Conservation (phyloP, 768 basidiomycete genomes). For the Trametes gibbosa region DNA sequence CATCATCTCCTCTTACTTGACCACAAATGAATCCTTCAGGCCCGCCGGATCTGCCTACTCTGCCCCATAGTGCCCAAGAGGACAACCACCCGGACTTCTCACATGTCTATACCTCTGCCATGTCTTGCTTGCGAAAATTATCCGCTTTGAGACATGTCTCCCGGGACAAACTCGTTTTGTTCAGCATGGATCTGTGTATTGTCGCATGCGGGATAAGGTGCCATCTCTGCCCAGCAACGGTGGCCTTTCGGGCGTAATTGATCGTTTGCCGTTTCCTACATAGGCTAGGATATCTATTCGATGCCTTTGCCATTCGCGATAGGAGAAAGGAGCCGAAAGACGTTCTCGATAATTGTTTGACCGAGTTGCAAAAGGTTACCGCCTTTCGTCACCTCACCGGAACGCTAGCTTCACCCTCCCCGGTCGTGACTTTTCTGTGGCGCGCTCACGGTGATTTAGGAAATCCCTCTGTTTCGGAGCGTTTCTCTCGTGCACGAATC, state of each 20-base stretch:
- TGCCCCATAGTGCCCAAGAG: neutral
- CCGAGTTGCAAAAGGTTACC: constrained; percentile 38
- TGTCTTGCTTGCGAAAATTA: neutral
- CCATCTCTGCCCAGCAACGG: no score
- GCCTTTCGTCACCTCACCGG: no score
- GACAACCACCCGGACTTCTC: neutral
- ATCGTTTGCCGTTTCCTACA: neutral
- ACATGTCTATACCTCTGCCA: neutral
- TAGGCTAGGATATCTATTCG: constrained; percentile 53
- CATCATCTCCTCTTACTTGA: no score
- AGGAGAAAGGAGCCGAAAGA: constrained; percentile 27
- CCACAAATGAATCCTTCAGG: neutral
- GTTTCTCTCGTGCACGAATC: constrained; percentile 48
- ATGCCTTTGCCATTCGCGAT: constrained; percentile 37
- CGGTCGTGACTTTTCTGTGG: neutral
- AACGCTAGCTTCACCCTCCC: no score
- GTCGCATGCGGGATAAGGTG: constrained; percentile 6
- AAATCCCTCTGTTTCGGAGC: constrained; percentile 33
- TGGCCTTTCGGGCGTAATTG: no score
- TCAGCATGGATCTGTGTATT: neutral
- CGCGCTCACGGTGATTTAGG: constrained; percentile 13
- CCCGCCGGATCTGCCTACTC: neutral
- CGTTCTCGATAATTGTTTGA: constrained; percentile 37
- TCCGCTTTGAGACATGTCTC: neutral
- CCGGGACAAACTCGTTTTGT: neutral